Percentiles rank a stretch among this genome's conserved stretches.
These are phyloP conservation scores for Lyophyllum atratum DNA, from an alignment of 768 basidiomycete species.

Conservation along the genomic window DNA sequence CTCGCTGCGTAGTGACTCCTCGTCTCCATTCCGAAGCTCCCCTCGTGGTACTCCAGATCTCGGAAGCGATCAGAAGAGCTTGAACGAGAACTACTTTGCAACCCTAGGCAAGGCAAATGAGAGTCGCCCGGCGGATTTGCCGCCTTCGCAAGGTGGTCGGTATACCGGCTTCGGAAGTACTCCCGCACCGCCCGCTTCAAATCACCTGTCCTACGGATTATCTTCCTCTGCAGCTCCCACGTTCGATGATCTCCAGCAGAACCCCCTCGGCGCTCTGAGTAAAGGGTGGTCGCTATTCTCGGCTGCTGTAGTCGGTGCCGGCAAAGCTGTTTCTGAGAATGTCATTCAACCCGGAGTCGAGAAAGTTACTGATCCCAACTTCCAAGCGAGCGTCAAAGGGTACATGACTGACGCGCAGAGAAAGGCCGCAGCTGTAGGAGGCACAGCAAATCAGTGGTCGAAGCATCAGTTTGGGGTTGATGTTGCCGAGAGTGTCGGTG, in stretches of 20 bases:
- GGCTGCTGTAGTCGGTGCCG: conserved; percentile 78
- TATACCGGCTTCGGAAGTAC: conserved; percentile 94
- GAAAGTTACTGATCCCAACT: conserved; percentile 75
- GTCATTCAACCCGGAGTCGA: conserved; percentile 91
- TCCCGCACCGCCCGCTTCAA: conserved; percentile 57
- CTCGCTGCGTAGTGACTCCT: conserved; percentile 55
- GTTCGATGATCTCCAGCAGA: conserved; percentile 80
- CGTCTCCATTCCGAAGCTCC: conserved; percentile 50
- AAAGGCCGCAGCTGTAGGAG: conserved; percentile 61
- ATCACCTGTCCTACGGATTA: conserved; percentile 68
- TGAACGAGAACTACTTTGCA: conserved; percentile 89
- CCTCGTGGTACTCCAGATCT: conserved; percentile 46
- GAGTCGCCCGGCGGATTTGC: conserved; percentile 70
- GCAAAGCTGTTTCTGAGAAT: conserved; percentile 76
- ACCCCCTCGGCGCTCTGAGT: conserved; percentile 80
- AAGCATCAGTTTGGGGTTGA: conserved; percentile 82
- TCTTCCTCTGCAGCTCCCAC: conserved; percentile 83
- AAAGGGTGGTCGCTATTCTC: conserved; percentile 98
- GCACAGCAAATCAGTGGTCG: conserved; percentile 74
- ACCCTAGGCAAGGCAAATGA: conserved; percentile 83
- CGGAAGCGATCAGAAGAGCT: conserved; percentile 62
- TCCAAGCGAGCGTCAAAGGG: conserved; percentile 73
- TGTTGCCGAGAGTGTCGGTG: conserved; percentile 75
- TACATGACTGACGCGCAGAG: conserved; percentile 73
- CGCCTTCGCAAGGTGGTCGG: conserved; percentile 91